phyloP scores from a whole-genome alignment of 768 basidiomycete species.

The Lactarius vividus region DNA sequence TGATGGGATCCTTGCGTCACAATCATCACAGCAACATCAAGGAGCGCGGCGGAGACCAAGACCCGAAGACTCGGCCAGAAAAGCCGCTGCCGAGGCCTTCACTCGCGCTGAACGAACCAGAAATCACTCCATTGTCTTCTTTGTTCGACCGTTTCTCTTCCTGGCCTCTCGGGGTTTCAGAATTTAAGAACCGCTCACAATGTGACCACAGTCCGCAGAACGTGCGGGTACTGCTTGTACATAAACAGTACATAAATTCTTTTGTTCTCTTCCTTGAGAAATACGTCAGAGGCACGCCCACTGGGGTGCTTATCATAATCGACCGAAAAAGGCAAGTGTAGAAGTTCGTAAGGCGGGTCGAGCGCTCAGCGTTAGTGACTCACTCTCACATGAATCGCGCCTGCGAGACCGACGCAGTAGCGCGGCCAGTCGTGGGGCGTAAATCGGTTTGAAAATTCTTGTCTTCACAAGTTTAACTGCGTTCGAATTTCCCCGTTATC shows the following conservation, averaged over 20 bases:
- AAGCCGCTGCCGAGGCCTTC: constrained; percentile 2
- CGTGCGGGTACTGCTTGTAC: constrained; percentile 8
- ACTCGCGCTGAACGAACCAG: constrained; percentile 1
- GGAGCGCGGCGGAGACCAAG: constrained; percentile 10
- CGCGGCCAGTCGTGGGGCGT: neutral
- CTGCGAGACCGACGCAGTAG: constrained; percentile 4
- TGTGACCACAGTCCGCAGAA: neutral
- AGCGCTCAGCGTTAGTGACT: constrained; percentile 19
- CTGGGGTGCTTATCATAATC: constrained; percentile 5
- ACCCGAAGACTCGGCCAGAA: constrained; percentile 16
- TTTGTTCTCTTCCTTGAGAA: neutral
- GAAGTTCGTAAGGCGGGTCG: constrained; percentile 12
- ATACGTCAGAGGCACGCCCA: constrained; percentile 22
- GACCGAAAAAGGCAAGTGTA: constrained; percentile 19
- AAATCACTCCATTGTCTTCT: neutral
- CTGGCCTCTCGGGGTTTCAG: constrained; percentile 21
- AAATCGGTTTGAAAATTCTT: neutral
- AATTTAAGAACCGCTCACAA: constrained; percentile 7
- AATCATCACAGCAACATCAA: neutral
- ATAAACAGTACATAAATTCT: constrained; percentile 21
- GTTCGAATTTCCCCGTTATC: neutral
- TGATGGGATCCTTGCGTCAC: constrained; percentile 1
- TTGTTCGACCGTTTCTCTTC: neutral
- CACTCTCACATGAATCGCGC: neutral
- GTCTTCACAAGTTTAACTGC: neutral